Conservation (phyloP, 1,284 basidiomycete genomes). For the Austropuccinia psidii region DNA sequence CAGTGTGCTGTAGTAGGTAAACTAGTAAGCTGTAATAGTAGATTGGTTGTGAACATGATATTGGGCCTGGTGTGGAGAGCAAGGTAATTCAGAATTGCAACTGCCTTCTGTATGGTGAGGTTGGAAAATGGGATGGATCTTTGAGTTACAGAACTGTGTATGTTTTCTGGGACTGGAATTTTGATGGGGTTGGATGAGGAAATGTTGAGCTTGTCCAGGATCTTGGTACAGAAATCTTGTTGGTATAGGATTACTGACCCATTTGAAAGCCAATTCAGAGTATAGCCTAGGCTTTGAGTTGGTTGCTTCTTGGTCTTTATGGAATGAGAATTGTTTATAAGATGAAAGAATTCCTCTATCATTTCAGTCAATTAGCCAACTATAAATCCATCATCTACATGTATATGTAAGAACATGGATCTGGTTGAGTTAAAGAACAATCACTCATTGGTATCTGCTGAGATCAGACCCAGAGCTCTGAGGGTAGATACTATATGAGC, state of each 20-base stretch:
- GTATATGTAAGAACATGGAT: neutral
- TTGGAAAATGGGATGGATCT: no score
- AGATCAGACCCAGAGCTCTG: neutral
- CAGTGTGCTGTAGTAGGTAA: neutral
- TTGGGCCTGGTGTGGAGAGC: constrained; percentile 2
- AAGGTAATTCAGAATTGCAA: neutral
- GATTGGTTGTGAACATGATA: neutral
- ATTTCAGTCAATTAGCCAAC: neutral
- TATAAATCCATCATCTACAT: constrained; percentile 23
- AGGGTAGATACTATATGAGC: neutral
- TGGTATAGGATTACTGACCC: neutral
- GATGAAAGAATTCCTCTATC: neutral
- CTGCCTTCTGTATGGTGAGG: no score
- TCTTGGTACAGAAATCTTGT: no score
- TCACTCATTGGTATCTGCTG: neutral
- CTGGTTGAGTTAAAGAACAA: neutral
- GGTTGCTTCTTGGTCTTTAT: neutral
- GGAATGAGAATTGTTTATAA: neutral
- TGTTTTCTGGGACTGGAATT: no score
- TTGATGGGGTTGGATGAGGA: no score
- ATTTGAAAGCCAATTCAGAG: neutral
- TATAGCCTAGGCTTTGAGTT: neutral
- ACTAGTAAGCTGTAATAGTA: neutral
- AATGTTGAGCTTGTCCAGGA: no score
- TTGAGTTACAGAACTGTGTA: no score